Base-by-base conservation (phyloP, 2,329 filamentous ascomycete species). In the Thielaviopsis punctulata region DNA sequence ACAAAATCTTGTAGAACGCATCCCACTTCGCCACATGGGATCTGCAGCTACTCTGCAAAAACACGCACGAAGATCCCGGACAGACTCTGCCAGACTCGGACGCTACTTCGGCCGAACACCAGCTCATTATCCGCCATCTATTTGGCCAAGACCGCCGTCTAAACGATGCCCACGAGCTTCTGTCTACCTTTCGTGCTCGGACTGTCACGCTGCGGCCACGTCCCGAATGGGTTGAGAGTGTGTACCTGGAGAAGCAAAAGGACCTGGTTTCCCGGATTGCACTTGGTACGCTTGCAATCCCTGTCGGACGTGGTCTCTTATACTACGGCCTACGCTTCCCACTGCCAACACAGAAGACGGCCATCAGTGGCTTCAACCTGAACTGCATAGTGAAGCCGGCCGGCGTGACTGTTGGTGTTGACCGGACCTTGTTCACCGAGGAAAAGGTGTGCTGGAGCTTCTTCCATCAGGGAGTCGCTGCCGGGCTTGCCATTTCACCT, bases 401-500 rank as follows among this genome's bases (percentile, higher is more conserved):
- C 56, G 92, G 93, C 57, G 88, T 88, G 33, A 93, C 86, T 2
- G 84, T 98, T 25, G 89, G 86, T n/a, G 88, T 92, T 6, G 92
- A 98, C 62, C 87, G 90, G 60, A 73, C 76, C 5, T 72, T 83
- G 2, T 94, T 94, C 61, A 90, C 86, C 0, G 92, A 98, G 66
- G 92, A 98, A 60, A 96, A 94, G 65, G 87, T 95, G 41, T 90
- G 87, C 62, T 98, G 92, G 92, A 89, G 90, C 0, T 98, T 95
- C 66, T 98, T 98, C 66, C 92, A 98, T 63, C 87, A 93, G 54
- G 92, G 92, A 6, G 90, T 93, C 25, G 84, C 90, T n/a, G 86
- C 86, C 22, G 92, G 92, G 2, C 69, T 98, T 23, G 86, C 88
- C 53, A 94, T 98, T 49, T 95, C 92, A 5, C 83, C 82, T 12